A percentile compares a stretch with the other conserved stretches of the same genome.
Evolutionary conservation across 2,329 filamentous ascomycete species (phyloP).

Genomic region (Fusarium piperis): DNA sequence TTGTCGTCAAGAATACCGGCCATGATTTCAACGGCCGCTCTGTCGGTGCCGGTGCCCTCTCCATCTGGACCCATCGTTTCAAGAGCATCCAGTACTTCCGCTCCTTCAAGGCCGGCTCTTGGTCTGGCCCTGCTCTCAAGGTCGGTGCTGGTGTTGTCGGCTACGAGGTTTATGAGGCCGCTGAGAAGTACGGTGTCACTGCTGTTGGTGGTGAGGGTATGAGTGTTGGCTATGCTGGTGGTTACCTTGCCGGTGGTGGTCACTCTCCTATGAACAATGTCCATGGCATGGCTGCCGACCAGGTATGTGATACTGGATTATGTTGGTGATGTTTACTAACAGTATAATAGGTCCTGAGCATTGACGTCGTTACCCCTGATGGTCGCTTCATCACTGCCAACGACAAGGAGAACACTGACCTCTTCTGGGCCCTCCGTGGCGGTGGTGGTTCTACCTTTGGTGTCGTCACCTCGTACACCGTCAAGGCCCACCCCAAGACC

Average conservation of each 20-base stretch:
- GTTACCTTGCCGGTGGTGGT: conserved; percentile 34
- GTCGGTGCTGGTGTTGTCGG: conserved; percentile 65
- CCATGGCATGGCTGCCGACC: conserved; percentile 35
- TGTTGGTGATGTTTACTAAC: neutral
- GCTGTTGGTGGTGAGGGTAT: conserved; percentile 64
- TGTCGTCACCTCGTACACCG: conserved; percentile 44
- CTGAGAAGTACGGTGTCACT: conserved; percentile 56
- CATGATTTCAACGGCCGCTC: conserved; percentile 62
- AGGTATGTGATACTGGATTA: conserved; percentile 9
- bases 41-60: conserved; percentile 65
- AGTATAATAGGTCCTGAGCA: conserved; percentile 20
- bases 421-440: conserved; percentile 53
- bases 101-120: conserved; percentile 29
- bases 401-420: conserved; percentile 30
- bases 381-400: conserved; percentile 26
- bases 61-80: conserved; percentile 66
- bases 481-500: conserved; percentile 52
- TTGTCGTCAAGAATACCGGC: conserved; percentile 60
- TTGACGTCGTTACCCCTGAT: conserved; percentile 8
- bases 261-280: conserved; percentile 32
- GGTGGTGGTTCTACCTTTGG: conserved; percentile 52
- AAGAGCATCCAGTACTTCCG: conserved; percentile 50
- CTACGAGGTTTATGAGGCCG: conserved; percentile 61
- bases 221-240: conserved; percentile 34
- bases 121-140: conserved; percentile 62